phyloP scores from a whole-genome alignment of 306 rosid genomes.

The Cucumis melo region DNA sequence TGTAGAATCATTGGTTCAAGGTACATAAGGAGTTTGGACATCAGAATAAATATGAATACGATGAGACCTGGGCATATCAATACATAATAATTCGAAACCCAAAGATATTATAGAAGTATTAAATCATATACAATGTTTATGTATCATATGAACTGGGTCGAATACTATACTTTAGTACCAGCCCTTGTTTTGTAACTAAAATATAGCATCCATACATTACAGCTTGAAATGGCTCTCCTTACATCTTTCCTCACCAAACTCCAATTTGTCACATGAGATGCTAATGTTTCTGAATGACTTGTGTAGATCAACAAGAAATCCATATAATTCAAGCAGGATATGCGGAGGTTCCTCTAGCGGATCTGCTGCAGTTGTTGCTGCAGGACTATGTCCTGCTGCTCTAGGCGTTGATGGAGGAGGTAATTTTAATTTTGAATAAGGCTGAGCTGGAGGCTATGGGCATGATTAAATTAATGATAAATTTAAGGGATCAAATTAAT shows the following conservation, averaged over 20 bases:
- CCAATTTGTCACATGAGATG: not conserved
- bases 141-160: not conserved
- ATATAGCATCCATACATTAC: not conserved
- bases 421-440: constrained; percentile 8
- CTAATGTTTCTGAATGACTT: not conserved
- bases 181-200: not conserved
- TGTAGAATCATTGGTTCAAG: not conserved
- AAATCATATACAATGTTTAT: not conserved
- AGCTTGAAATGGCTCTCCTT: not conserved
- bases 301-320: constrained; percentile 71
- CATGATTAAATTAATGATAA: not conserved
- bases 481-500: not conserved
- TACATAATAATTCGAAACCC: not conserved
- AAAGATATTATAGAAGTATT: not conserved
- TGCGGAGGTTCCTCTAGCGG: constrained; percentile 96
- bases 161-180: not conserved
- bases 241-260: not conserved
- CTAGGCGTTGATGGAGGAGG: constrained; percentile 99
- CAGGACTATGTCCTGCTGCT: constrained; percentile 87
- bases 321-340: constrained; percentile 41
- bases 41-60: not conserved
- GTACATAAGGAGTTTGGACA: not conserved
- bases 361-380: constrained; percentile 84
- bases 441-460: too few relatives aligned
- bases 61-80: not conserved